These are phyloP conservation scores for Penicillium nordicum DNA, from an alignment of 2,329 filamentous ascomycete genomes.

Conservation along the genomic window DNA sequence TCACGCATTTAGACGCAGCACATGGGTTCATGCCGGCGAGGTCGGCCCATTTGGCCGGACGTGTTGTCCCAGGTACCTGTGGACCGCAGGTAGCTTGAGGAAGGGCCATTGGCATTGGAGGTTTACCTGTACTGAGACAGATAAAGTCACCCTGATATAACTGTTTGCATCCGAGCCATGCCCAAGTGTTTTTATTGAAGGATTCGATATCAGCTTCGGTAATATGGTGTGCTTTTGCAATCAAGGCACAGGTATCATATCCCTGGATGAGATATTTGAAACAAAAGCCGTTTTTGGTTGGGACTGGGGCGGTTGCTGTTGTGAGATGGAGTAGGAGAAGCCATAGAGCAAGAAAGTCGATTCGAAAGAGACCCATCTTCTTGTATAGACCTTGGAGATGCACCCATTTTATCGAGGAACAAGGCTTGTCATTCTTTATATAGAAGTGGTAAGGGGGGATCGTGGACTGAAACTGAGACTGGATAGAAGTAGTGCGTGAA, in stretches of 20 bases:
- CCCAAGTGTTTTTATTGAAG: conserved; percentile 48
- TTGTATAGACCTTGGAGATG: neutral
- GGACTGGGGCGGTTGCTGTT: neutral
- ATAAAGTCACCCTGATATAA: conserved; percentile 34
- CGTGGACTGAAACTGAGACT: neutral
- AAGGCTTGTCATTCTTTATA: neutral
- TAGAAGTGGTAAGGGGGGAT: neutral
- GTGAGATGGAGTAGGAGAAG: neutral
- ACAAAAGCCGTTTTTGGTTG: neutral
- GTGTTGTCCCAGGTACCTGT: conserved; percentile 37
- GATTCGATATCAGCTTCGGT: conserved; percentile 36
- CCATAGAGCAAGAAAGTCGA: neutral
- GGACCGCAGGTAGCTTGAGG: conserved; percentile 47
- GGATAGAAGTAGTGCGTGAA: neutral
- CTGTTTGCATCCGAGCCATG: conserved; percentile 41
- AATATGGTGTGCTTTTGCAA: conserved; percentile 29
- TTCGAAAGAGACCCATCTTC: neutral
- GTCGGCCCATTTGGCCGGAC: neutral
- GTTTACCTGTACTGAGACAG: conserved; percentile 42
- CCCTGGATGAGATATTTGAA: conserved; percentile 31
- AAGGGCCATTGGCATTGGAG: conserved; percentile 41
- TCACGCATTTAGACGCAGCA: neutral
- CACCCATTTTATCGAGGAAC: neutral
- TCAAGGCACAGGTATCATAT: conserved; percentile 34
- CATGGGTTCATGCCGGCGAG: conserved; percentile 1